phyloP scores from a whole-genome alignment of 495 filamentous ascomycete genomes.

The Penicillium goetzii region DNA sequence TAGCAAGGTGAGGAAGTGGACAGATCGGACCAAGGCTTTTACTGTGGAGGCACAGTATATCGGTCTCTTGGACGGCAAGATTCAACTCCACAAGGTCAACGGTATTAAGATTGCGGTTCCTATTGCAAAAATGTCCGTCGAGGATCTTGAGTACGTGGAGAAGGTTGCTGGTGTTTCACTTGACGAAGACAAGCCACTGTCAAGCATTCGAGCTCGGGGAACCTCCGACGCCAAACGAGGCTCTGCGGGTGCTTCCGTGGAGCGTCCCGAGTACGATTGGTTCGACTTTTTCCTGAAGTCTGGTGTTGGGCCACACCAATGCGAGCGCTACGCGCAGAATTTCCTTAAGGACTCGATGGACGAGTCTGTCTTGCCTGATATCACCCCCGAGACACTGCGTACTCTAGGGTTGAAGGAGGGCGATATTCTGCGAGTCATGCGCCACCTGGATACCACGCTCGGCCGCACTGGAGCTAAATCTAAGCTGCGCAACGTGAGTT shows the following conservation, averaged over 20 bases:
- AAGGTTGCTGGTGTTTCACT: constrained; percentile 80
- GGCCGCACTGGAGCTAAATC: constrained; percentile 62
- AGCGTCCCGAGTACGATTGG: constrained; percentile 84
- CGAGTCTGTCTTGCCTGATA: constrained; percentile 84
- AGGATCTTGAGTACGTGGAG: constrained; percentile 95
- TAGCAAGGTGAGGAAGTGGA: constrained; percentile 87
- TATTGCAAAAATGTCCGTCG: constrained; percentile 89
- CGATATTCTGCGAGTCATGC: constrained; percentile 94
- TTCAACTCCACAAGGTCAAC: constrained; percentile 96
- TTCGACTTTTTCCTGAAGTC: constrained; percentile 96
- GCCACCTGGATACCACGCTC: constrained; percentile 81
- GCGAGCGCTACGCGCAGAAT: constrained; percentile 88
- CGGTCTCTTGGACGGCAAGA: constrained; percentile 87
- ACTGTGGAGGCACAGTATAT: constrained; percentile 98
- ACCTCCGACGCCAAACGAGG: constrained; percentile 32
- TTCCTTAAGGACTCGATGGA: constrained; percentile 94
- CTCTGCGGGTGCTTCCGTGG: constrained; percentile 57
- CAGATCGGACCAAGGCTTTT: constrained; percentile 91
- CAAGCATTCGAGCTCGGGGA: constrained; percentile 62
- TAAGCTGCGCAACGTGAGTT: constrained; percentile 64
- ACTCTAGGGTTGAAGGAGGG: constrained; percentile 91
- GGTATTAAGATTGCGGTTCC: constrained; percentile 98
- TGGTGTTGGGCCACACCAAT: constrained; percentile 87
- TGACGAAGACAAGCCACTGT: constrained; percentile 94
- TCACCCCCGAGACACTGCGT: constrained; percentile 77